Evolutionary conservation across 306 rosid species (phyloP).

Genomic region (Echinosophora koreensis): DNA sequence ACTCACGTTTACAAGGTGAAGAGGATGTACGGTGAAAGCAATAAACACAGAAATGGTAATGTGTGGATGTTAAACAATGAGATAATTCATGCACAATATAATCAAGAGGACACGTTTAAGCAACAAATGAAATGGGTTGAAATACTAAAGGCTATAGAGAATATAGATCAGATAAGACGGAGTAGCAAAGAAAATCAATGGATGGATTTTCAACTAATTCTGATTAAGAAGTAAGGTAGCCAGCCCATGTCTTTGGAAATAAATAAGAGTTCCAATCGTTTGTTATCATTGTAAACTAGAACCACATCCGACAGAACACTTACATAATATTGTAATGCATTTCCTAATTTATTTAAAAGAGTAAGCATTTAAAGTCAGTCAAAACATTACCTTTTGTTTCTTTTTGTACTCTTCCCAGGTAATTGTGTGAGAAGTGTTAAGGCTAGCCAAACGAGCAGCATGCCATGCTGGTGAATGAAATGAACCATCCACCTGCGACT

Average conservation of each 20-base stretch:
- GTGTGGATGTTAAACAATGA: not conserved
- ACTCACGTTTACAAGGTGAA: slow-evolving; percentile 24
- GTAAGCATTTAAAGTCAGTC: not conserved
- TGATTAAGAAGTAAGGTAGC: slow-evolving; percentile 28
- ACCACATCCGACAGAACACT: slow-evolving; percentile 11
- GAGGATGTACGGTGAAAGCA: slow-evolving; percentile 21
- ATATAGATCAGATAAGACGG: not conserved
- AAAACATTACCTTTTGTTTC: slow-evolving; percentile 86
- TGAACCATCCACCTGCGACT: slow-evolving; percentile 99
- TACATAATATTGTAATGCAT: not conserved
- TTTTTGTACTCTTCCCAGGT: slow-evolving; percentile 96
- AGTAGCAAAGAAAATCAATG: slow-evolving; percentile 6
- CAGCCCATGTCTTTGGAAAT: slow-evolving; percentile 1
- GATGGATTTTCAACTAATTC: not conserved
- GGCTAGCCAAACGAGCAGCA: slow-evolving; percentile 99
- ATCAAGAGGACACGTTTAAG: not conserved
- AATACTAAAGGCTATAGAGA: slow-evolving; percentile 4
- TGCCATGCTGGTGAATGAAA: slow-evolving; percentile 99
- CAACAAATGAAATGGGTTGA: slow-evolving; percentile 14
- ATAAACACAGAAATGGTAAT: slow-evolving; percentile 10
- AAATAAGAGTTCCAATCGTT: slow-evolving; percentile 1
- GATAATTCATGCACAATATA: slow-evolving; percentile 19
- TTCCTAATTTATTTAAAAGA: not conserved
- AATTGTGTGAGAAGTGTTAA: slow-evolving; percentile 92
- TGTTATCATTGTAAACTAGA: slow-evolving; percentile 7